These are phyloP conservation scores for Discostella stelligeroides DNA, from an alignment of 108 stramenopile species.

Conservation along the genomic window DNA sequence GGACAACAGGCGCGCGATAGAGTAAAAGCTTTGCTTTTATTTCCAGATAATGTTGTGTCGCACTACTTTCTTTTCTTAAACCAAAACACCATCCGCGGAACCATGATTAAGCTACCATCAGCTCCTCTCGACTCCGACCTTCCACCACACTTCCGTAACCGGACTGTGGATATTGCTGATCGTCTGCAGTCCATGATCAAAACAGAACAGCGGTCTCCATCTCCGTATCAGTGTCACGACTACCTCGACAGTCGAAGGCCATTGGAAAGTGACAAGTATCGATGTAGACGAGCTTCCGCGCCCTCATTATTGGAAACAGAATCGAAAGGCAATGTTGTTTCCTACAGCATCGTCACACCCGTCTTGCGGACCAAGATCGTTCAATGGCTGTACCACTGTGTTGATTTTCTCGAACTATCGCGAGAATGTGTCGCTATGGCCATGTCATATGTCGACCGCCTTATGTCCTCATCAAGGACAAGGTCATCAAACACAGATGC, in stretches of 20 bases:
- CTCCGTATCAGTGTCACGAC: conserved; percentile 22
- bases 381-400: conserved; percentile 65
- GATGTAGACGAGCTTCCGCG: background rate
- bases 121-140: conserved; percentile 23
- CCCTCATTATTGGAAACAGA: conserved; percentile 8
- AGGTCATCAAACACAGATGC: background rate
- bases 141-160: conserved; percentile 10
- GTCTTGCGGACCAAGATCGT: conserved; percentile 61
- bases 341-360: conserved; percentile 15
- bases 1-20: too few species aligned
- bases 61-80: too few species aligned
- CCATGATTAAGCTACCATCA: too few species aligned
- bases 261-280: too few species aligned
- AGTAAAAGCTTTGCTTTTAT: too few species aligned
- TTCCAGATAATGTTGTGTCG: too few species aligned
- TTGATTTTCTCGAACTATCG: conserved; percentile 57
- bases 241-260: conserved; percentile 24
- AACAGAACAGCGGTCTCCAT: conserved; percentile 21
- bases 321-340: background rate
- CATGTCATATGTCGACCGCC: conserved; percentile 68
- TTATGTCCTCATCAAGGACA: conserved; percentile 43
- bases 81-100: too few species aligned
- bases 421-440: conserved; percentile 64
- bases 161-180: conserved; percentile 20
- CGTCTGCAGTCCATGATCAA: conserved; percentile 22